Evolutionary conservation across 768 basidiomycete species (phyloP), one percentile per base, ranked within the genome.

Genomic region (Leccinum variicolor): DNA sequence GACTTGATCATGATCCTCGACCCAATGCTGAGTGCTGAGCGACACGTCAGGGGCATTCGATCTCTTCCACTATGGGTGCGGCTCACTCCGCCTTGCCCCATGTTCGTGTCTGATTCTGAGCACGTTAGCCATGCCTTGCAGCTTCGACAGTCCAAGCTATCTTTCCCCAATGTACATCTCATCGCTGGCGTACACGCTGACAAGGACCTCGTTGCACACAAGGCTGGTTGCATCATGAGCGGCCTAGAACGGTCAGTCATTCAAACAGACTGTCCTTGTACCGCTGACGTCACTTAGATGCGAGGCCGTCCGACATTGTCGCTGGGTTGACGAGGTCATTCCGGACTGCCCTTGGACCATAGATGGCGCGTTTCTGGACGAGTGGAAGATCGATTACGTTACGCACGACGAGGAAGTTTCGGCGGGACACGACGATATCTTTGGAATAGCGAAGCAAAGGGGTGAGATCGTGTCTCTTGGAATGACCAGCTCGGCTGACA

Each of bases 251-350:
- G 94, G 80, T 92, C 45, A 36, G 79, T 65, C 62, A 58, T 39
- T 13, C 11, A 34, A 6, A 3, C 7, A 11, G 36, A 55, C 54
- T 7, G 21, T 29, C 3, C 7, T 34, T 31, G n/a, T n/a, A 14
- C 58, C n/a, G 23, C 52, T 59, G n/a, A 55, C 36, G 19, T 50
- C 26, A n/a, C 36, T 53, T 52, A 90, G 89, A 58, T 79, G 94
- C 64, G 97, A 98, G 74, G 84, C 90, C 6, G 89, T 87, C n/a
- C 80, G 92, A n/a, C 93, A 98, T 70, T 95, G 95, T 70, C 84
- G 92, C 55, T 99, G 96, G 96, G 94, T 94, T 1, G 94, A 97
- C 69, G 90, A 98, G 73, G 87, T 99, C 49, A 78, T 97, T 23
- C 82, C 92, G 6, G 89, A 92, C 39, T 90, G 89, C 3, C 97